phyloP scores from a whole-genome alignment of 768 basidiomycete genomes.

The Boletus insuetus region DNA sequence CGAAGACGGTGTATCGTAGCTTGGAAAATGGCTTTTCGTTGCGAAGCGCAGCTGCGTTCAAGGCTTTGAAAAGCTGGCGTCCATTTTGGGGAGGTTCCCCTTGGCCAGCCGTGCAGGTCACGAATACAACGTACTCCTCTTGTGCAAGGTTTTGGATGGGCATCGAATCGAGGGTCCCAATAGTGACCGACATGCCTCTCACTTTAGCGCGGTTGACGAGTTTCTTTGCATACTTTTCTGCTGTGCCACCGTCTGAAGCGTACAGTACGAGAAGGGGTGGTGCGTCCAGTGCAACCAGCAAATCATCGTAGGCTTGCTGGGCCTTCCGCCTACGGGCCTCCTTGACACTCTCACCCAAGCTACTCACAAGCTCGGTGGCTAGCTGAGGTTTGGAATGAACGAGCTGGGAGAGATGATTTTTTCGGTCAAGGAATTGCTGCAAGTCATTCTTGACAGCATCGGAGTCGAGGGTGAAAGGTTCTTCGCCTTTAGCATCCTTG shows the following conservation, averaged over 20 bases:
- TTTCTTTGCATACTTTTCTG: constrained; percentile 95
- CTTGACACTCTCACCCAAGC: constrained; percentile 79
- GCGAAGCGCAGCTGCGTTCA: constrained; percentile 58
- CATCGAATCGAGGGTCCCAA: constrained; percentile 79
- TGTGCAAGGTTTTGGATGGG: constrained; percentile 69
- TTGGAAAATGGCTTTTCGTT: constrained; percentile 57
- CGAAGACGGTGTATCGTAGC: constrained; percentile 83
- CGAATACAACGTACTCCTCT: constrained; percentile 75
- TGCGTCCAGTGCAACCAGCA: constrained; percentile 82
- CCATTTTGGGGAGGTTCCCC: constrained; percentile 98
- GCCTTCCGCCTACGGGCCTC: constrained; percentile 82
- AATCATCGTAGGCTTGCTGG: constrained; percentile 76
- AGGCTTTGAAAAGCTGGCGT: constrained; percentile 80
- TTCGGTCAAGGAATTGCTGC: constrained; percentile 89
- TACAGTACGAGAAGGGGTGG: constrained; percentile 89
- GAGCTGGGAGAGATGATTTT: constrained; percentile 96
- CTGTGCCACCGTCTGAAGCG: constrained; percentile 91
- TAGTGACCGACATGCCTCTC: constrained; percentile 73
- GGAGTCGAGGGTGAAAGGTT: constrained; percentile 91
- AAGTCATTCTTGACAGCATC: constrained; percentile 93
- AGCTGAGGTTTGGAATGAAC: constrained; percentile 77
- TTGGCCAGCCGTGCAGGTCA: constrained; percentile 94
- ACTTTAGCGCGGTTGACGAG: constrained; percentile 79
- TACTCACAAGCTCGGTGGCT: constrained; percentile 78
- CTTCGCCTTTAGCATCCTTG: constrained; percentile 69